phyloP scores from a whole-genome alignment of 768 basidiomycete species.

The Mycena floridula region DNA sequence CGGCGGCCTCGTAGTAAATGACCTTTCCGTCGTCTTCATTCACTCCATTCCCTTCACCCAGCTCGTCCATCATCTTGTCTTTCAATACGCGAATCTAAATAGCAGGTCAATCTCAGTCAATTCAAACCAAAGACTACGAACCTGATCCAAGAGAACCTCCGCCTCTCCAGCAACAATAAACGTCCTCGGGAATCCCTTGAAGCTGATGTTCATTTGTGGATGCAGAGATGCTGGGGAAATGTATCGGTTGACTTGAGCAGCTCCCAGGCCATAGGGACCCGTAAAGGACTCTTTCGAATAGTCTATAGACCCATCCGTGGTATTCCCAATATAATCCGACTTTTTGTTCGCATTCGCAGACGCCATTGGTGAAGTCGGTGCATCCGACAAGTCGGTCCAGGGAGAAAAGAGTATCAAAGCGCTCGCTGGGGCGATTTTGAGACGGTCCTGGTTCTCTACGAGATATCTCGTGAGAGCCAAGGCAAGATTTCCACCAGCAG shows the following conservation, averaged over 20 bases:
- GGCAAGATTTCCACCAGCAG: constrained; percentile 47
- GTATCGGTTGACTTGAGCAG: constrained; percentile 18
- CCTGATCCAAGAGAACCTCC: constrained; percentile 26
- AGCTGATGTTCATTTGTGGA: constrained; percentile 12
- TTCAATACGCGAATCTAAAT: constrained; percentile 15
- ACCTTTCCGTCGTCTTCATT: constrained; percentile 15
- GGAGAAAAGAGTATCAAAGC: constrained; percentile 24
- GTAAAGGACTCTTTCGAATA: constrained; percentile 17
- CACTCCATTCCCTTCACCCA: constrained; percentile 21
- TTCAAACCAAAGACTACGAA: too few species aligned
- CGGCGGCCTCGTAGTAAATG: constrained; percentile 17
- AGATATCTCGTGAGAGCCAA: constrained; percentile 33
- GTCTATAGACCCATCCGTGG: constrained; percentile 3
- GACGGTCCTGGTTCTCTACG: constrained; percentile 17
- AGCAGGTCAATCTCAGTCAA: too few species aligned
- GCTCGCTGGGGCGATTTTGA: constrained; percentile 12
- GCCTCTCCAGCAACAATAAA: constrained; percentile 26
- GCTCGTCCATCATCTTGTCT: constrained; percentile 21
- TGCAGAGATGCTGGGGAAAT: constrained; percentile 27
- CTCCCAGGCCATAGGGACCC: constrained; percentile 18
- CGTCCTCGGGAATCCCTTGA: constrained; percentile 28
- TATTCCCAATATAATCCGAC: constrained; percentile 14
- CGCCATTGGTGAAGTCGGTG: constrained; percentile 17
- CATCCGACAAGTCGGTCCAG: constrained; percentile 19
- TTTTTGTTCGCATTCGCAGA: constrained; percentile 12